Evolutionary conservation across 1,139 yeast species (phyloP).

Genomic region (Taphrina betulina): DNA sequence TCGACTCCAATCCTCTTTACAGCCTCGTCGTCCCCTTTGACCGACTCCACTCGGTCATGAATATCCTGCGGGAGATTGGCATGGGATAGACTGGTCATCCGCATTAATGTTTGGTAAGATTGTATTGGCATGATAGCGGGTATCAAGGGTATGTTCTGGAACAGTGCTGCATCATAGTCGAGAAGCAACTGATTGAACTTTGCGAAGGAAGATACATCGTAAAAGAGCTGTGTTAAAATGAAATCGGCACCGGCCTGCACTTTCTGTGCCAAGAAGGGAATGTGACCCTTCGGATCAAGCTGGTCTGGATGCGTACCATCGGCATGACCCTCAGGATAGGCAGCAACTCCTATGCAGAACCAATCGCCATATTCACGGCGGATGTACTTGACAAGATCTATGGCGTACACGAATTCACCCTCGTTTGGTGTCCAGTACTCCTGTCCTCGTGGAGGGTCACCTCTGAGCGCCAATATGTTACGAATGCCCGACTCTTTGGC

Average conservation of each 20-base stretch:
- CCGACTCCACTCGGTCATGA: constrained; percentile 54
- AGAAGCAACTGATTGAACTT: constrained; percentile 52
- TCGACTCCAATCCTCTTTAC: constrained; percentile 84
- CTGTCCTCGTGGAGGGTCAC: constrained; percentile 90
- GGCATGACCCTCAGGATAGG: constrained; percentile 95
- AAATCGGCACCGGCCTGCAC: constrained; percentile 94
- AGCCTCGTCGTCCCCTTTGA: constrained; percentile 75
- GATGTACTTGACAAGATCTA: constrained; percentile 79
- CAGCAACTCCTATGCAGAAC: constrained; percentile 88
- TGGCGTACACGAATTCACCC: constrained; percentile 68
- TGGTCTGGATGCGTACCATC: constrained; percentile 67
- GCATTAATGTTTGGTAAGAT: constrained; percentile 75
- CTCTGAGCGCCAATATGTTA: constrained; percentile 87
- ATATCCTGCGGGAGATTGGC: constrained; percentile 72
- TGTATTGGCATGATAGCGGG: constrained; percentile 98
- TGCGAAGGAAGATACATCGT: constrained; percentile 60
- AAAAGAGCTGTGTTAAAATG: constrained; percentile 82
- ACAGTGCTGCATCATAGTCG: constrained; percentile 50
- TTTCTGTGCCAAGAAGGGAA: constrained; percentile 76
- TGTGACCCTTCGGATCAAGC: constrained; percentile 64
- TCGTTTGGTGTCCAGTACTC: constrained; percentile 54
- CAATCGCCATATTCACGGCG: constrained; percentile 65
- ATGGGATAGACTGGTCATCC: constrained; percentile 88
- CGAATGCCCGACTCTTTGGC: constrained; percentile 79
- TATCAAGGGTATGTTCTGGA: constrained; percentile 58